Percentiles rank a stretch among this genome's conserved stretches.
These are phyloP conservation scores for Trichoderma atroviride DNA, from an alignment of 2,329 filamentous ascomycete species.

Conservation along the genomic window DNA sequence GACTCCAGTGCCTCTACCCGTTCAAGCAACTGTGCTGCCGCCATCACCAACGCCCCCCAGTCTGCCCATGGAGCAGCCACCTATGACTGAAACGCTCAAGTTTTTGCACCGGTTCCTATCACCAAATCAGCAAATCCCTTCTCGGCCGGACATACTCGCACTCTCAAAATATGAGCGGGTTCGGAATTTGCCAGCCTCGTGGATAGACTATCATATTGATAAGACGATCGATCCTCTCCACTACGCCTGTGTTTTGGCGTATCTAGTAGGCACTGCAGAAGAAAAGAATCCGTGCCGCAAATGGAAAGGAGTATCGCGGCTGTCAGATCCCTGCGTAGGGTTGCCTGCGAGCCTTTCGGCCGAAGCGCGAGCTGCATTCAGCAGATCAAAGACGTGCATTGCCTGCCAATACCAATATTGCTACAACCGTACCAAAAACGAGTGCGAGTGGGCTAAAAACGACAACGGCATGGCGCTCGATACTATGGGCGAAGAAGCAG, in stretches of 20 bases:
- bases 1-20: conserved; percentile 6
- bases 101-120: conserved; percentile 35
- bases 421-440: conserved; percentile 32
- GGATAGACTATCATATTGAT: conserved; percentile 33
- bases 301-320: conserved; percentile 26
- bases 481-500: neutral
- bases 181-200: conserved; percentile 35
- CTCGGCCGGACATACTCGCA: conserved; percentile 33
- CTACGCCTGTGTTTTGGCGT: conserved; percentile 40
- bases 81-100: conserved; percentile 21
- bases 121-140: conserved; percentile 29
- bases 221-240: conserved; percentile 30
- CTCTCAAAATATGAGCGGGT: conserved; percentile 32
- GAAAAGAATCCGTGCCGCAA: conserved; percentile 27
- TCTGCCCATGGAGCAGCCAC: neutral
- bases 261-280: conserved; percentile 37
- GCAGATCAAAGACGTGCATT: conserved; percentile 34
- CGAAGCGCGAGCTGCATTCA: conserved; percentile 31
- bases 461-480: neutral
- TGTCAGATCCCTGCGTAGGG: conserved; percentile 37
- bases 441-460: conserved; percentile 34
- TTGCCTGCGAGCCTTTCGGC: conserved; percentile 32
- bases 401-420: conserved; percentile 38
- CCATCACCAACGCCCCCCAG: neutral
- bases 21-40: neutral